Base-by-base conservation (phyloP, 2,329 filamentous ascomycete species). In the Cladosporium austrohemisphaericum region DNA sequence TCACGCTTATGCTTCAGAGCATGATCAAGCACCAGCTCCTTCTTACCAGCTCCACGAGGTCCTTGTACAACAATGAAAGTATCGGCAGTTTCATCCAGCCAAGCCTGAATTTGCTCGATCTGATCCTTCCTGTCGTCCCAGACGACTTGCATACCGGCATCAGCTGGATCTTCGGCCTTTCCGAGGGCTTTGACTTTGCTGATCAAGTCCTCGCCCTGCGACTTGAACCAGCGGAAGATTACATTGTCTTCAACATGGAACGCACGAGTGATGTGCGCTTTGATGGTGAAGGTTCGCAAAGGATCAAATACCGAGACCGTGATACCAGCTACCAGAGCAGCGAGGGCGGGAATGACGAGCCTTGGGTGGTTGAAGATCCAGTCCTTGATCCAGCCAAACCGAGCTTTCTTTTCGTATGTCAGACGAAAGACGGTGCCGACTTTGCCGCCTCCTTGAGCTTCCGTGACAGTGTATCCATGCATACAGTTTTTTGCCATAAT, bases 1-100 rank as follows among this genome's bases (percentile, higher is more conserved):
- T 64, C 64, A 10, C 57, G 55, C 49, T 66, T 65, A 6, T 81
- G 81, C 55, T 86, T 81, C 13, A 97, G 75, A 0, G 88, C 86
- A 67, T 95, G 87, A 33, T 95, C 86, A 52, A 95, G 66, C 2
- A 97, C 84, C 10, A 97, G 77, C 58, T 96, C 91, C 55, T 81
- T 84, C 70, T 96, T 96, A 1, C 91, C 93, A 0, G 89, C 94
- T 5, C 92, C 93, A 44, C 90, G 82, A 4, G 93, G 91, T 0
- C 93, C 93, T 63, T 95, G 91, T 1, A 98, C 81, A 7, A 97
- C 88, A 55, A 95, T 90, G 65, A 96, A 96, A 0, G 91, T 97
- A 53, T 93, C 89, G 0, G 85, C 82, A 4, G 86, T 91, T 60
- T 96, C 92, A 62, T 89, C 83, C 6, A 97, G 72, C 89, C 90